Base-by-base conservation (phyloP, 495 filamentous ascomycete genomes). In the Penicillium fimorum region DNA sequence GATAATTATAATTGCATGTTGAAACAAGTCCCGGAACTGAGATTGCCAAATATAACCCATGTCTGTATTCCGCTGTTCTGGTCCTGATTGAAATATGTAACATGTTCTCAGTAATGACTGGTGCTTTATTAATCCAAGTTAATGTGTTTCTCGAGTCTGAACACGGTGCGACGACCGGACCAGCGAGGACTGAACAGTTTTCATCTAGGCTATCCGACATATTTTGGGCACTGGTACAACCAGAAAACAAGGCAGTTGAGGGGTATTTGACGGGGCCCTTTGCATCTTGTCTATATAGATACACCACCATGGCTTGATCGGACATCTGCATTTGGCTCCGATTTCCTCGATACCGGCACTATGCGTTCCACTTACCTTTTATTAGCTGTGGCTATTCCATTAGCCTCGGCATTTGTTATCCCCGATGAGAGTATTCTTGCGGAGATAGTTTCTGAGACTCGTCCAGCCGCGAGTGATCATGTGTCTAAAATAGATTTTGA, bases 381-480 rank as follows among this genome's bases (percentile, higher is more conserved):
- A 57, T 33, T 87, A 6, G 59, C 87, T 56, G 80, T 81, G 53
- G 66, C 86, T 18, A 78, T 74, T 49, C 78, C 79, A 15, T 56
- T 82, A 9, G 72, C 74, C 53, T 68, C 79, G 25, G 85, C 83
- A 30, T 72, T 90, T 57, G 79, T 89, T 35, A 73, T 87, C 46
- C 84, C 83, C 11, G 79, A 85, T 38, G 72, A 81, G 49, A 66
- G 73, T 29, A 69, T 77, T 4, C 62, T 79, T 10, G 62, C 75
- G 33, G 56, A 74, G 41, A 52, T 67, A 18, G 35, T 66, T 43
- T 47, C 22, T n/a, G 12, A 47, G 40, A 55, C 18, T 22, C 32
- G 12, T 0, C 8, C 27, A 10, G 15, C 13, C 17, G 10, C 27
- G 4, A 7, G 56, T 41, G 27, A 40, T 2, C 37, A 57, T 24